Conservation (phyloP, 768 basidiomycete species). For the Suillus subaureus region DNA sequence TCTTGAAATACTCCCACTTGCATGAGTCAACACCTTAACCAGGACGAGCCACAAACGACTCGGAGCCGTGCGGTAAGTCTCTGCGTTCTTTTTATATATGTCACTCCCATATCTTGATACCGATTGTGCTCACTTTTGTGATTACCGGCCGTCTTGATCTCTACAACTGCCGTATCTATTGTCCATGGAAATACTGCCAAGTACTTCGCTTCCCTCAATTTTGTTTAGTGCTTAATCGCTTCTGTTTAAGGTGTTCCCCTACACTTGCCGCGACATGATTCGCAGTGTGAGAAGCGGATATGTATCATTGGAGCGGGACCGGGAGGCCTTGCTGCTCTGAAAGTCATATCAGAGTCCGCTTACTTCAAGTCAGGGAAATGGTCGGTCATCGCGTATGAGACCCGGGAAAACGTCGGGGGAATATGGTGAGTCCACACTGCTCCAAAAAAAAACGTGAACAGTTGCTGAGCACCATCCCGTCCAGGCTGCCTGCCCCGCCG, state of each 20-base stretch:
- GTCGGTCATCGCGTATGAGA: conserved; percentile 65
- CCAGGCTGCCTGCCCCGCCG: conserved; percentile 59
- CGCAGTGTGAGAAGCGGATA: conserved; percentile 41
- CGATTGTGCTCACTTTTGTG: conserved; percentile 44
- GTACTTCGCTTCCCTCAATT: not conserved
- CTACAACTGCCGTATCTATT: conserved; percentile 44
- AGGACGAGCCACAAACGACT: too few species aligned
- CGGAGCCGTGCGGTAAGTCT: conserved; percentile 61
- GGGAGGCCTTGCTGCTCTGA: conserved; percentile 71
- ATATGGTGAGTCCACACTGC: conserved; percentile 58
- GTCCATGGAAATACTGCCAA: conserved; percentile 3
- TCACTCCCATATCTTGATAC: not conserved
- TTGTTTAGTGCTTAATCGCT: not conserved
- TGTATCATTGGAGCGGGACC: conserved; percentile 79
- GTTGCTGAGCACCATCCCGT: conserved; percentile 2
- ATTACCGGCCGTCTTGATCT: conserved; percentile 63
- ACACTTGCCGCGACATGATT: not conserved
- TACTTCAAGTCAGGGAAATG: conserved; percentile 63
- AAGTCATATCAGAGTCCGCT: conserved; percentile 59
- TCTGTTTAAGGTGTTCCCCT: not conserved
- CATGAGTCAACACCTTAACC: conserved; percentile 19
- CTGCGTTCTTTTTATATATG: conserved; percentile 36
- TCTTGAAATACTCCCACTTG: conserved; percentile 71
- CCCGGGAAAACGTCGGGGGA: conserved; percentile 68
- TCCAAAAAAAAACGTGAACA: not conserved